Evolutionary conservation across 345 rosid genomes (phyloP).

Genomic region (Schrenkiella parvula): DNA sequence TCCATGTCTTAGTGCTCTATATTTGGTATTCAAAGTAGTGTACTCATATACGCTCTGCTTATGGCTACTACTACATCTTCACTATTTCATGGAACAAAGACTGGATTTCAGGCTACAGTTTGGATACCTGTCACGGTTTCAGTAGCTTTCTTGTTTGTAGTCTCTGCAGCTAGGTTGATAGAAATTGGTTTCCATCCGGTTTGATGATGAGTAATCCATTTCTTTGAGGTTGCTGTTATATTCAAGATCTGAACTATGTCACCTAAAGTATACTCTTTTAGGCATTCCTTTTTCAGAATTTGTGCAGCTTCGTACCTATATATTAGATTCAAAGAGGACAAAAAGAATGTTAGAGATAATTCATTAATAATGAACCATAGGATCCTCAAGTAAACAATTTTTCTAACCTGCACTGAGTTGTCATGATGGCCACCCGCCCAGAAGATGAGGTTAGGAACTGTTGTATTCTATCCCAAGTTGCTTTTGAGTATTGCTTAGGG

Average conservation of each 20-base stretch:
- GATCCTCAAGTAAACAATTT: not conserved
- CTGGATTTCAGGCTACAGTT: slow-evolving; percentile 17
- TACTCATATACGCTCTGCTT: not conserved
- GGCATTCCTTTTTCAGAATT: slow-evolving; percentile 50
- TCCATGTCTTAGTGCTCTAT: slow-evolving; percentile 23
- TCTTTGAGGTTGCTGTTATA: slow-evolving; percentile 48
- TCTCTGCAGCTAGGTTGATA: slow-evolving; percentile 41
- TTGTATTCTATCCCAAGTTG: slow-evolving; percentile 61
- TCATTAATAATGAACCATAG: not conserved
- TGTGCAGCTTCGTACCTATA: slow-evolving; percentile 80
- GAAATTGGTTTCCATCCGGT: slow-evolving; percentile 80
- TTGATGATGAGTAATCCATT: slow-evolving; percentile 65
- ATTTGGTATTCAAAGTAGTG: slow-evolving; percentile 1
- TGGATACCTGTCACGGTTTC: slow-evolving; percentile 23
- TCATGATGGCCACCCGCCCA: slow-evolving; percentile 48
- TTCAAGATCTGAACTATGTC: slow-evolving; percentile 62
- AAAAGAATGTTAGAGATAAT: not conserved
- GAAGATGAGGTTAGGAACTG: slow-evolving; percentile 52
- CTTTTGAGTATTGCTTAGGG: slow-evolving; percentile 49
- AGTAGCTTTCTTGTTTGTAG: slow-evolving; percentile 23
- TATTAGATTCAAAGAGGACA: not conserved
- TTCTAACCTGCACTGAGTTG: slow-evolving; percentile 71
- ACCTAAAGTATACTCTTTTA: slow-evolving; percentile 61
- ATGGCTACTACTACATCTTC: slow-evolving; percentile 17
- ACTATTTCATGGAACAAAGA: not conserved